These are phyloP conservation scores for Tetrahymena elliotti DNA, from an alignment of 73 alveolate genomes.

Conservation along the genomic window DNA sequence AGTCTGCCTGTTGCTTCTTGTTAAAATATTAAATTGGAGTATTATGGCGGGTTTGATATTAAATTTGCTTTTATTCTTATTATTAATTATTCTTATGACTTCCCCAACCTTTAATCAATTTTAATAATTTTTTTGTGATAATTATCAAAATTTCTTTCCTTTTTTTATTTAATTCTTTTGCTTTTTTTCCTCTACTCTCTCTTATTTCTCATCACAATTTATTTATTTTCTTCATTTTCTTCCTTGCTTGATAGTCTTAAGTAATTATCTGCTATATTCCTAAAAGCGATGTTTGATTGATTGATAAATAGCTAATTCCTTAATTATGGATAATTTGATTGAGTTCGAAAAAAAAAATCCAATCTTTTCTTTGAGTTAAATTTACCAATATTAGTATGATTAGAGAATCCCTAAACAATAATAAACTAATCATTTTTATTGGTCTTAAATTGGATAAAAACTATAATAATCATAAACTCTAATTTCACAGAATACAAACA, in stretches of 20 bases:
- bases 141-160: not conserved
- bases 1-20: not conserved
- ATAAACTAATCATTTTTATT: too few species aligned
- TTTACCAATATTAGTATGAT: not conserved
- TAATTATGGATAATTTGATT: not conserved
- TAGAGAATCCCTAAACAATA: not conserved
- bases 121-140: not conserved
- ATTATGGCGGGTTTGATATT: conserved; percentile 1
- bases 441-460: not conserved
- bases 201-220: not conserved
- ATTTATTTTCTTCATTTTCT: too few species aligned
- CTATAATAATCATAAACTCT: not conserved
- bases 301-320: not conserved
- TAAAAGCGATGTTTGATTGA: not conserved
- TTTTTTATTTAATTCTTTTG: not conserved
- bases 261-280: not conserved
- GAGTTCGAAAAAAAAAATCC: not conserved
- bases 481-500: not conserved
- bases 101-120: not conserved
- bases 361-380: not conserved
- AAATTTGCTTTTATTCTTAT: not conserved
- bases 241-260: not conserved
- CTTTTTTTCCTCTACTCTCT: not conserved
- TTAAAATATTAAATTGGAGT: not conserved
- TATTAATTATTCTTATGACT: not conserved